A percentile compares a stretch with the other conserved stretches of the same genome.
Evolutionary conservation across 441 rosid genomes (phyloP).

Genomic region (Euphorbia corollata): DNA sequence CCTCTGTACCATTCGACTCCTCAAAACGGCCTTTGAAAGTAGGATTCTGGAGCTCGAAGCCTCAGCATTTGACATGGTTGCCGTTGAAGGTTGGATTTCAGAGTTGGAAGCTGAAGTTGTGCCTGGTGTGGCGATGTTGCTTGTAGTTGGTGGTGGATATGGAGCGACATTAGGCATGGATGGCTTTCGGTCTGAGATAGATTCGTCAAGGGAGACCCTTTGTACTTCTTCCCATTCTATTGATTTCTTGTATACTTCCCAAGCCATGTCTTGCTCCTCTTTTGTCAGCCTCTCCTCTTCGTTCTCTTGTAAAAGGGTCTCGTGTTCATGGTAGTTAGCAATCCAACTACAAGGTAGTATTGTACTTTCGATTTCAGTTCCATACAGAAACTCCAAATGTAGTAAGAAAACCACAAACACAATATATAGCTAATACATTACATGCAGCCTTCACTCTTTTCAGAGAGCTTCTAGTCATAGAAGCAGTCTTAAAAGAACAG

Average conservation of each 20-base stretch:
- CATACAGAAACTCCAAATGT: background rate
- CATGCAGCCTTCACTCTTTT: background rate
- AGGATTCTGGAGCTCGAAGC: no score
- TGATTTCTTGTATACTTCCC: slow-evolving; percentile 81
- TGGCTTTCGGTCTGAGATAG: slow-evolving; percentile 37
- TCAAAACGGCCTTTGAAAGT: slow-evolving; percentile 32
- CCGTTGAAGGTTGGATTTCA: slow-evolving; percentile 12
- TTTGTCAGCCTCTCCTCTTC: slow-evolving; percentile 93
- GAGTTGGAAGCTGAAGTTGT: slow-evolving; percentile 14
- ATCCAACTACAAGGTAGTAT: slow-evolving; percentile 62
- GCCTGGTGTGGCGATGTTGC: slow-evolving; percentile 16
- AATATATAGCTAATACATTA: background rate
- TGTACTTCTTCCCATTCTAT: slow-evolving; percentile 94
- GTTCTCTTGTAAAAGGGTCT: slow-evolving; percentile 95
- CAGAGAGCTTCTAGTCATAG: no score
- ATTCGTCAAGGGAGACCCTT: slow-evolving; percentile 52
- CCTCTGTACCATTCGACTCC: slow-evolving; percentile 47
- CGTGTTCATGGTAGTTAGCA: slow-evolving; percentile 90
- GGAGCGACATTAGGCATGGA: slow-evolving; percentile 20
- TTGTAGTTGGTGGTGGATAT: slow-evolving; percentile 29
- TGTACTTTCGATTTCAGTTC: background rate
- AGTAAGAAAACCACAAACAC: background rate
- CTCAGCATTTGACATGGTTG: no score
- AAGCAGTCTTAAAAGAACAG: background rate
- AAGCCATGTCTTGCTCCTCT: slow-evolving; percentile 99